A percentile compares a stretch with the other conserved stretches of the same genome.
Evolutionary conservation across 345 rosid genomes (phyloP).

Genomic region (Xanthoceras sorbifolium): DNA sequence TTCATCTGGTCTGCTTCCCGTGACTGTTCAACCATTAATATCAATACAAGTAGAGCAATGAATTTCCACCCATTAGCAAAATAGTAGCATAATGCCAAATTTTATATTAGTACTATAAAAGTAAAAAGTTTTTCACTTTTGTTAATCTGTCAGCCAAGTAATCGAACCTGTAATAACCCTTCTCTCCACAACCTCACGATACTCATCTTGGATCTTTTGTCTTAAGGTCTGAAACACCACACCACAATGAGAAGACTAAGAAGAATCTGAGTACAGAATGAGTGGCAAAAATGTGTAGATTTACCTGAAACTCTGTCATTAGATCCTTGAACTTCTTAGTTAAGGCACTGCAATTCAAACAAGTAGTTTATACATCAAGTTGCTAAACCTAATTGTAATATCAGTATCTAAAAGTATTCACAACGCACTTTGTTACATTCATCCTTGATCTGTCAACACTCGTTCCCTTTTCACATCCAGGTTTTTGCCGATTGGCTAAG

Average conservation of each 20-base stretch:
- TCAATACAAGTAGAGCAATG: conserved; percentile 15
- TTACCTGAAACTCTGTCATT: conserved; percentile 91
- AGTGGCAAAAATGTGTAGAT: background rate
- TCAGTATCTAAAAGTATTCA: background rate
- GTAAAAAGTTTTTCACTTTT: background rate
- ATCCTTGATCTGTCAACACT: conserved; percentile 87
- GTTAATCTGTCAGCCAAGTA: conserved; percentile 1
- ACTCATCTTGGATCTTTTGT: conserved; percentile 83
- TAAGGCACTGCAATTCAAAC: conserved; percentile 55
- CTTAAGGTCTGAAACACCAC: conserved; percentile 61
- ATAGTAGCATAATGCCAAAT: background rate
- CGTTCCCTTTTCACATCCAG: conserved; percentile 90
- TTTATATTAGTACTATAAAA: background rate
- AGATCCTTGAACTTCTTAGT: conserved; percentile 61
- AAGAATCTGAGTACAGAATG: background rate
- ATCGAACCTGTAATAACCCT: conserved; percentile 77
- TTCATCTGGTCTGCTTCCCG: conserved; percentile 71
- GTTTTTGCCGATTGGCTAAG: conserved; percentile 79
- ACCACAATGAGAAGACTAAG: conserved; percentile 13
- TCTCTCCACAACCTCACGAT: conserved; percentile 90
- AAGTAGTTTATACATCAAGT: background rate
- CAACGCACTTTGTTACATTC: conserved; percentile 72
- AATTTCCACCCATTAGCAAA: background rate
- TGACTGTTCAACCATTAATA: conserved; percentile 42
- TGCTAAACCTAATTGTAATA: background rate